Evolutionary conservation across 2,329 filamentous ascomycete species (phyloP).

Genomic region (Fusarium lyarnte): DNA sequence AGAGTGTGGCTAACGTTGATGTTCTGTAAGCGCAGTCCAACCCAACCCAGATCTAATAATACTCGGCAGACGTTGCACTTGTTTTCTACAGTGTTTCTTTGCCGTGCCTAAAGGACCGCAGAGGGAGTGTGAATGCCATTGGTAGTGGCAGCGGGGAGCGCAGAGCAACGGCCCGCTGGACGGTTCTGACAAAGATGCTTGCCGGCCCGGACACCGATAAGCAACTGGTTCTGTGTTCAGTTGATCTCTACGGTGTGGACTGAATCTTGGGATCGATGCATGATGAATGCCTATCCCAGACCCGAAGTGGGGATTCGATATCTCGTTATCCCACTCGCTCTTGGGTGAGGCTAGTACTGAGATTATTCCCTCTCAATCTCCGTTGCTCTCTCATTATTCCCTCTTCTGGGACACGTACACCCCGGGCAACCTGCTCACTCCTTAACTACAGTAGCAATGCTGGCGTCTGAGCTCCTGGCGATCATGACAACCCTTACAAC

Average conservation of each 20-base stretch:
- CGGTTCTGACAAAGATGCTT: neutral
- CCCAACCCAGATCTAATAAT: conserved; percentile 17
- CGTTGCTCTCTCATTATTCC: neutral
- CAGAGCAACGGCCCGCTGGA: conserved; percentile 15
- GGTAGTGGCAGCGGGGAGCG: neutral
- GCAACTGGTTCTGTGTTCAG: neutral
- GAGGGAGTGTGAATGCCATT: neutral
- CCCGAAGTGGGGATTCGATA: neutral
- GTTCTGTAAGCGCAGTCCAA: neutral
- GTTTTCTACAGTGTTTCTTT: neutral
- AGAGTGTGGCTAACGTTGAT: conserved; percentile 4
- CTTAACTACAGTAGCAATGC: neutral
- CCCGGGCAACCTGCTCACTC: neutral
- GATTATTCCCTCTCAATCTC: conserved; percentile 8
- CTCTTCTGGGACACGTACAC: neutral
- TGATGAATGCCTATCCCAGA: neutral
- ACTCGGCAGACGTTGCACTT: conserved; percentile 2
- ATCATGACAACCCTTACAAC: conserved; percentile 8
- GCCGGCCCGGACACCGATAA: neutral
- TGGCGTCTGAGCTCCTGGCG: conserved; percentile 2
- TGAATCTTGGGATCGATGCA: neutral
- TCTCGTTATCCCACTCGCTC: neutral
- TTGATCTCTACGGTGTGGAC: neutral
- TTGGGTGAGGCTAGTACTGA: neutral
- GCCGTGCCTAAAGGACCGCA: neutral